Evolutionary conservation across 2,329 filamentous ascomycete species (phyloP).

Genomic region (Fusarium phyllophilum): DNA sequence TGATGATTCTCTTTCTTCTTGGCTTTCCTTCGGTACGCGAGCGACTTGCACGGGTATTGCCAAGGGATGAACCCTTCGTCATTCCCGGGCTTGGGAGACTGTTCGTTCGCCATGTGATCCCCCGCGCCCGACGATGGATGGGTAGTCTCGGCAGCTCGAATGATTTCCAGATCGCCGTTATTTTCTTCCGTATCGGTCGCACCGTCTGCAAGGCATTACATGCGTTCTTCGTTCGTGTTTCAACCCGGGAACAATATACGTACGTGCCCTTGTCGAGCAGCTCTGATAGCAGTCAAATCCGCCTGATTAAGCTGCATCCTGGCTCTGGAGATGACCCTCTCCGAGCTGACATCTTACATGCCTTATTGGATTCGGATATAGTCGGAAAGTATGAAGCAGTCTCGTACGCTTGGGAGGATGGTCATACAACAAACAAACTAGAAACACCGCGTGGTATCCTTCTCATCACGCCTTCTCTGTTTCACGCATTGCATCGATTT

Average conservation of each 20-base stretch:
- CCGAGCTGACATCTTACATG: background rate
- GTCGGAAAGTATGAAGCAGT: background rate
- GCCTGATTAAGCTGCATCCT: background rate
- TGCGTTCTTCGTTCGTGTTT: background rate
- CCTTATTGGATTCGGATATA: background rate
- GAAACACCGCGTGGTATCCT: background rate
- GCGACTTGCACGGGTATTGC: background rate
- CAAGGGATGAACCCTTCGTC: background rate
- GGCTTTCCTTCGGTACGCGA: background rate
- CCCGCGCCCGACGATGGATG: background rate
- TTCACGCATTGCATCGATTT: background rate
- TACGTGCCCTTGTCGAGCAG: background rate
- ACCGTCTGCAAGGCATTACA: fast-evolving
- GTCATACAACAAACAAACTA: background rate
- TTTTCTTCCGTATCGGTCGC: background rate
- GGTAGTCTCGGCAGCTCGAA: background rate
- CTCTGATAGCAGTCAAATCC: background rate
- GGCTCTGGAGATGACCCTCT: background rate
- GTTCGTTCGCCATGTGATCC: background rate
- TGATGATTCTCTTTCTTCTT: background rate
- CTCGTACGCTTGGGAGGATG: background rate
- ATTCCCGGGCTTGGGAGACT: fast-evolving
- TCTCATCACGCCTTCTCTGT: background rate
- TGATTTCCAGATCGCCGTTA: background rate
- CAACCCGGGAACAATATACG: background rate